Evolutionary conservation across 1,284 basidiomycete genomes (phyloP), one percentile per base, ranked within the genome.

Genomic region (Porogramme epimiltina): DNA sequence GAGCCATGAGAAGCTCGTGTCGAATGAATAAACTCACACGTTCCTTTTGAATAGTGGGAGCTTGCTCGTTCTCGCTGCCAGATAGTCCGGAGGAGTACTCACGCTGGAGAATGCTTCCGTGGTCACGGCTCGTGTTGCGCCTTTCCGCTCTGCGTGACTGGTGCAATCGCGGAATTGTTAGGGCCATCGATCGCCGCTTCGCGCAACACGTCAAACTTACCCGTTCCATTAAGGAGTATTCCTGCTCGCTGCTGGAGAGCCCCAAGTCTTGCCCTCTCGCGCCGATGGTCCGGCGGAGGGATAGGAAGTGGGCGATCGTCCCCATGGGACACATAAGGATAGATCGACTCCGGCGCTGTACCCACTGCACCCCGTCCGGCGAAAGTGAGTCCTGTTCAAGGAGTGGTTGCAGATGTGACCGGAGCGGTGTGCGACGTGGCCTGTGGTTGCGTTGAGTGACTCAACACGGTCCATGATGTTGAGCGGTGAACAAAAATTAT

Each of bases 221-320:
- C 16, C 66, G 54, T 37, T 67, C 67, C 42, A 60, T 50, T 2
- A 51, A 57, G 15, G 66, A 63, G 26, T 61, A 62, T 45, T 69
- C 67, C 52, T 68, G 67, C 37, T 69, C 67, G 46, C 66, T 67
- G 47, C 67, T 69, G 2, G 66, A 67, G 42, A 69, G 47, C 1
- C 67, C 67, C 16, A 65, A 67, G 18, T 69, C 67, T 46, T 67
- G 66, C 6, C 53, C 58, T 57, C 28, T 66, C 64, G 23, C 62
- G 60, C 24, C 60, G 60, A 38, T 61, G 55, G 10, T 55, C 58
- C n/a, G 58, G 59, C 6, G 58, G 57, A 23, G 63, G 65, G 8
- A 56, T 52, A 16, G 54, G 50, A 19, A 53, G 52, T 8, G 62
- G 62, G 3, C 52, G 50, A 42, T 64, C 64, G 23, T 61, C 61